Evolutionary conservation across 305 asterid genomes (phyloP).

Genomic region (Fraxinus angustifolia): DNA sequence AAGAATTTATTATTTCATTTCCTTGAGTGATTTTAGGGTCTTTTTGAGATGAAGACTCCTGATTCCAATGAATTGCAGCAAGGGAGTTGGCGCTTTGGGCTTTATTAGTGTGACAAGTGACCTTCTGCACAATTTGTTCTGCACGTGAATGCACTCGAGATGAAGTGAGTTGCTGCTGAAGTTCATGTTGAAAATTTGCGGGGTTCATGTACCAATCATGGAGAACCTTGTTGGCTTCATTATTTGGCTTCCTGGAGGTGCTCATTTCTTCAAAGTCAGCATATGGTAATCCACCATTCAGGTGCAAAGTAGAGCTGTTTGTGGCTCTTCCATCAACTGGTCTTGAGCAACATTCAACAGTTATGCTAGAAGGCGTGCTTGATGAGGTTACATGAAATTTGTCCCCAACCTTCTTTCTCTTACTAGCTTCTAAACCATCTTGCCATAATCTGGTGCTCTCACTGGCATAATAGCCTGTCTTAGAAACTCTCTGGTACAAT

Average conservation of each 20-base stretch:
- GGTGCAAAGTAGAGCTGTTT: conserved; percentile 31
- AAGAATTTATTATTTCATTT: conserved; percentile 32
- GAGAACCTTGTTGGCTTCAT: conserved; percentile 22
- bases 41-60: conserved; percentile 33
- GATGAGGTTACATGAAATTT: conserved; percentile 29
- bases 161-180: conserved; percentile 35
- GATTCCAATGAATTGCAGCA: conserved; percentile 29
- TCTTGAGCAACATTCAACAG: conserved; percentile 30
- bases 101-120: conserved; percentile 21
- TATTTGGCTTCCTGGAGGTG: conserved; percentile 25
- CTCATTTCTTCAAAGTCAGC: conserved; percentile 27
- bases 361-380: conserved; percentile 33
- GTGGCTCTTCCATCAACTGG: conserved; percentile 31
- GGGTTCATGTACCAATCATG: conserved; percentile 28
- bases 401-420: conserved; percentile 32
- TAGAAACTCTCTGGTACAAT: conserved; percentile 29
- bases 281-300: conserved; percentile 26
- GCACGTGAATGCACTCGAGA: conserved; percentile 34
- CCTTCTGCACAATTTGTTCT: conserved; percentile 30
- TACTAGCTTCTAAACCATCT: conserved; percentile 29
- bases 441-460: conserved; percentile 25
- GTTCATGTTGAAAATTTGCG: conserved; percentile 24
- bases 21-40: conserved; percentile 26
- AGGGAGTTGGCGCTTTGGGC: conserved; percentile 28
- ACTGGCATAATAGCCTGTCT: conserved; percentile 17